Percentiles rank a stretch among this genome's conserved stretches.
phyloP scores from a whole-genome alignment of 23 red algal species.

The Gracilariopsis chorda region DNA sequence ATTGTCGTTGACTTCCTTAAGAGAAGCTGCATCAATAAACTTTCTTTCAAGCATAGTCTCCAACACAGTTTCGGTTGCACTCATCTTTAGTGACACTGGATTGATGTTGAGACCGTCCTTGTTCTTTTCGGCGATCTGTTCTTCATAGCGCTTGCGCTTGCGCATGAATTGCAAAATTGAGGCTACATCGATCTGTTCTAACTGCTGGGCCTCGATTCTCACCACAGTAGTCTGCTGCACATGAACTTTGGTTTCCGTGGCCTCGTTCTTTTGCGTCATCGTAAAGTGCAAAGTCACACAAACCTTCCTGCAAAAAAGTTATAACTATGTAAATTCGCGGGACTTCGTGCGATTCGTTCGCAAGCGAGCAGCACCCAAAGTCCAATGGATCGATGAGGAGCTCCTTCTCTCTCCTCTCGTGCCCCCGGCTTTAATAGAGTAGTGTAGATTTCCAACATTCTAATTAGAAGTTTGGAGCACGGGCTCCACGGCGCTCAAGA shows the following conservation, averaged over 20 bases:
- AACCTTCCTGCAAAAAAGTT: neutral
- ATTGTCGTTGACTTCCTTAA: neutral
- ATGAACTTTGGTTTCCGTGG: too few relatives aligned
- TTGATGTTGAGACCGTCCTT: constrained; percentile 4
- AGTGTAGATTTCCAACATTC: too few relatives aligned
- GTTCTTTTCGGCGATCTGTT: constrained; percentile 24
- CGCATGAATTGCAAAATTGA: neutral
- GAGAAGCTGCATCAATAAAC: neutral
- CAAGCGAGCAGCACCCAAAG: too few relatives aligned
- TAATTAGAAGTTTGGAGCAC: too few relatives aligned
- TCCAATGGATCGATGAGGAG: too few relatives aligned
- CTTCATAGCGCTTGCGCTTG: neutral
- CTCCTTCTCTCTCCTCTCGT: too few relatives aligned
- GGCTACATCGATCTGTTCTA: neutral
- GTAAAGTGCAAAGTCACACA: neutral
- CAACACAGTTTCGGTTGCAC: neutral
- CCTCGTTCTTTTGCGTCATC: neutral
- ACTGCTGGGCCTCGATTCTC: neutral
- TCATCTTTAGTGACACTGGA: neutral
- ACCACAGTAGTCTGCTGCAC: neutral
- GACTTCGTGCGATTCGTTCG: neutral
- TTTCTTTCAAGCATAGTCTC: neutral
- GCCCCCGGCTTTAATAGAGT: too few relatives aligned
- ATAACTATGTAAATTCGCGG: neutral
- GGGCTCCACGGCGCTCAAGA: too few relatives aligned